These are phyloP conservation scores for Daldinia eschscholtzii DNA, from an alignment of 2,329 filamentous ascomycete species.

Conservation along the genomic window DNA sequence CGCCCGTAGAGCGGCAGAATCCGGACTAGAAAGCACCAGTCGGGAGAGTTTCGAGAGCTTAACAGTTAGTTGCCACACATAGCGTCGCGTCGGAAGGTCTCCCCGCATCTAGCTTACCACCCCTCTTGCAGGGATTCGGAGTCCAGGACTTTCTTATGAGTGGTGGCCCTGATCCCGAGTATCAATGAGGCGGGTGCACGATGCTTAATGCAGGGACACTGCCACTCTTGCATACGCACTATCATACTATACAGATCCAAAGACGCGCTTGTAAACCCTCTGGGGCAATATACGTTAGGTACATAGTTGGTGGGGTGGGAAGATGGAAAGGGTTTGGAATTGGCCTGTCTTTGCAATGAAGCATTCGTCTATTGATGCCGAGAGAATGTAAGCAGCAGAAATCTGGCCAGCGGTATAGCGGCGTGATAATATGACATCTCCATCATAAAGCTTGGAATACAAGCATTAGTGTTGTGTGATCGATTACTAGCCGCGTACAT, in stretches of 20 bases:
- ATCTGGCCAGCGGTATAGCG: conserved; percentile 23
- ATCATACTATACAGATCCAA: conserved; percentile 28
- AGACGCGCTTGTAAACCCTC: neutral
- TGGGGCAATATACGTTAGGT: neutral
- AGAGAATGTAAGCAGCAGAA: conserved; percentile 18
- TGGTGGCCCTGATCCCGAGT: conserved; percentile 29
- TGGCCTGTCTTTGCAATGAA: neutral
- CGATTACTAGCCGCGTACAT: conserved; percentile 4
- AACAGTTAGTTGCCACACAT: conserved; percentile 20
- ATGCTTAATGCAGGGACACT: conserved; percentile 39
- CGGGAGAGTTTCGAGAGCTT: conserved; percentile 20
- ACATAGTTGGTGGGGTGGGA: conserved; percentile 10
- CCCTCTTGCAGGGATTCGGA: conserved; percentile 15
- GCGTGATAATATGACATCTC: conserved; percentile 17
- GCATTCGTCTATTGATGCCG: neutral
- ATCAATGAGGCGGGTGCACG: conserved; percentile 34
- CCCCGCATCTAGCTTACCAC: conserved; percentile 36
- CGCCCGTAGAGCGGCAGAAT: conserved; percentile 1
- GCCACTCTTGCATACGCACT: conserved; percentile 27
- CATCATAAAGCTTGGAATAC: neutral
- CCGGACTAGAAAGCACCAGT: conserved; percentile 23
- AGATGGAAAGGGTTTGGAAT: neutral
- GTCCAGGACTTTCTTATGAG: conserved; percentile 30
- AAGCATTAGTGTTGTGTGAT: conserved; percentile 14
- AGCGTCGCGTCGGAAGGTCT: conserved; percentile 23